Conservation (phyloP, 1,284 basidiomycete genomes). For the Chiua sp. region DNA sequence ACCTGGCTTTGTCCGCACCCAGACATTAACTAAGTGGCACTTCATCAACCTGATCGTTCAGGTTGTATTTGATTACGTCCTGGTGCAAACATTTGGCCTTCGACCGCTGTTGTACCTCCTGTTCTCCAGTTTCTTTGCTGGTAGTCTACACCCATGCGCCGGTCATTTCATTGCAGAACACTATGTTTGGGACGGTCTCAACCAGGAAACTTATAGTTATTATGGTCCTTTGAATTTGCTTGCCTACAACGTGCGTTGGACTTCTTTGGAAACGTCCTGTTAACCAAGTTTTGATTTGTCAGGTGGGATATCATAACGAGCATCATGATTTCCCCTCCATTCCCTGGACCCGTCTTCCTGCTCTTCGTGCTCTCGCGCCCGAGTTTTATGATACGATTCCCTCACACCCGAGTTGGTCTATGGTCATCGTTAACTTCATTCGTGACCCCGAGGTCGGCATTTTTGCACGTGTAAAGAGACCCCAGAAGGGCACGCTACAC, state of each 20-base stretch:
- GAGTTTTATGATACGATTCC: slow-evolving; percentile 95
- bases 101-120: slow-evolving; percentile 85
- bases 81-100: slow-evolving; percentile 66
- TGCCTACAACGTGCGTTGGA: slow-evolving; percentile 86
- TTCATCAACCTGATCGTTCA: slow-evolving; percentile 76
- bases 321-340: slow-evolving; percentile 99
- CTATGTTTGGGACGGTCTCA: slow-evolving; percentile 89
- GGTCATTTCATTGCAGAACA: slow-evolving; percentile 99
- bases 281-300: slow-evolving; percentile 2
- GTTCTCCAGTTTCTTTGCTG: slow-evolving; percentile 92
- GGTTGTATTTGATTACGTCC: slow-evolving; percentile 72
- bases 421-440: slow-evolving; percentile 95
- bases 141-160: slow-evolving; percentile 93
- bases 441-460: slow-evolving; percentile 85
- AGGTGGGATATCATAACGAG: slow-evolving; percentile 99
- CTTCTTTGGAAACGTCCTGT: background rate
- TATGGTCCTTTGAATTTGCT: slow-evolving; percentile 92
- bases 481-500: slow-evolving; percentile 28
- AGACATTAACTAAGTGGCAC: slow-evolving; percentile 87
- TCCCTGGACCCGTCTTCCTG: slow-evolving; percentile 94
- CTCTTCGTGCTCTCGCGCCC: slow-evolving; percentile 81
- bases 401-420: slow-evolving; percentile 90
- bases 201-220: slow-evolving; percentile 97
- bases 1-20: slow-evolving; percentile 91
- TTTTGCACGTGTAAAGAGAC: slow-evolving; percentile 60